Percentiles rank a stretch among this genome's conserved stretches.
Evolutionary conservation across 2,329 filamentous ascomycete genomes (phyloP).

Genomic region (Onygenales sp.): DNA sequence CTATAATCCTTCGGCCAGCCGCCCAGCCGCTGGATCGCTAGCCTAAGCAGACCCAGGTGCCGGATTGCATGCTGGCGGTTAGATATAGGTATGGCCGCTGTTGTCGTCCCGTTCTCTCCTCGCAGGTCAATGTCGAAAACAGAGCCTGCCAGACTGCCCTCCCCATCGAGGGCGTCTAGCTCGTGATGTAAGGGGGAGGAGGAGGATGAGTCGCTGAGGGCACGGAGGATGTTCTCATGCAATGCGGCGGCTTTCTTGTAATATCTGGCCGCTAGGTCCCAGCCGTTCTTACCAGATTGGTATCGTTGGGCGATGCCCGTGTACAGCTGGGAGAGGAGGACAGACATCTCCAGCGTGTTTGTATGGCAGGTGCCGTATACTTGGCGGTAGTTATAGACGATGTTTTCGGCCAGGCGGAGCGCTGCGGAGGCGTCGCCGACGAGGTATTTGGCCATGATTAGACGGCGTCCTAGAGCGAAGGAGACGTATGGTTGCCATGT

Average conservation of each 20-base stretch:
- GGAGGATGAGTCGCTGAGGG: slow-evolving; percentile 23
- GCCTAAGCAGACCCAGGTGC: slow-evolving; percentile 31
- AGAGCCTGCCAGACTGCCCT: slow-evolving; percentile 12
- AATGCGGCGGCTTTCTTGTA: slow-evolving; percentile 29
- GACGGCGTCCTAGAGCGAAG: slow-evolving; percentile 41
- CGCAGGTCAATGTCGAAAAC: slow-evolving; percentile 15
- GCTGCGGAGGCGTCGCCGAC: slow-evolving; percentile 36
- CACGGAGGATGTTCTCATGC: slow-evolving; percentile 29
- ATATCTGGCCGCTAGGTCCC: slow-evolving; percentile 28
- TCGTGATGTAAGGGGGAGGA: slow-evolving; percentile 10
- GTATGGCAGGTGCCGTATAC: slow-evolving; percentile 40
- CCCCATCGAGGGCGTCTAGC: slow-evolving; percentile 10
- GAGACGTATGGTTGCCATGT: slow-evolving; percentile 26
- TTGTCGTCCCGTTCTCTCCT: slow-evolving; percentile 16
- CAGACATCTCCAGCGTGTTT: slow-evolving; percentile 39
- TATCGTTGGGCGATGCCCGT: slow-evolving; percentile 30
- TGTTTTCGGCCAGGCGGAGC: slow-evolving; percentile 43
- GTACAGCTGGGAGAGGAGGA: slow-evolving; percentile 42
- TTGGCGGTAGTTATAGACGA: slow-evolving; percentile 46
- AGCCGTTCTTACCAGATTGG: slow-evolving; percentile 22
- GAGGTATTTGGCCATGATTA: slow-evolving; percentile 42
- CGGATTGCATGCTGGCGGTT: slow-evolving; percentile 11
- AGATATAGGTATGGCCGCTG: slow-evolving; percentile 16
- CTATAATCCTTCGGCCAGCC: slow-evolving; percentile 38
- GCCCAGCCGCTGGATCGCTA: slow-evolving; percentile 30